These are phyloP conservation scores for Trichoderma sp. DNA, from an alignment of 2,329 filamentous ascomycete species.

Conservation along the genomic window DNA sequence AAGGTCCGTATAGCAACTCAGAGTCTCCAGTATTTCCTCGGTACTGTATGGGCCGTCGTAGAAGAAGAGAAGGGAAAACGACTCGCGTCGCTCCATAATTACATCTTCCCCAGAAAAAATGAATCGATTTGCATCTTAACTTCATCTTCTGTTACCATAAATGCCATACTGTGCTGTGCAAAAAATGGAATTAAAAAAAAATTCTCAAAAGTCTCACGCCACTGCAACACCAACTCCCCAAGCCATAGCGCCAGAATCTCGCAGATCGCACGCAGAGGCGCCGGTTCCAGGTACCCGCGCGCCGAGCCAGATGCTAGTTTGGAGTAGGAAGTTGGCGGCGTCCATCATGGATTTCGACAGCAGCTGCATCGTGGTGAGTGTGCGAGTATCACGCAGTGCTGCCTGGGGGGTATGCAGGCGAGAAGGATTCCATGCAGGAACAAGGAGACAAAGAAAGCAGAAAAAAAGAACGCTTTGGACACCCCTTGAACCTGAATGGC, in stretches of 20 bases:
- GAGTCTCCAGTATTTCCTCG: not conserved
- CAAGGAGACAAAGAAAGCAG: not conserved
- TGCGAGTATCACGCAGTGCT: not conserved
- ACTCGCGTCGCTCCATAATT: not conserved
- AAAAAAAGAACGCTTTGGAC: not conserved
- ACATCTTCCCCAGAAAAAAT: not conserved
- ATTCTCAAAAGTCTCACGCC: not conserved
- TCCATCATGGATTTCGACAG: not conserved
- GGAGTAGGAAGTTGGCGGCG: not conserved
- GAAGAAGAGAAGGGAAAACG: not conserved
- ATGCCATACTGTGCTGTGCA: not conserved
- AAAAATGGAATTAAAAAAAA: not conserved
- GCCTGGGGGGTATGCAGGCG: not conserved
- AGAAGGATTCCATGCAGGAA: not conserved
- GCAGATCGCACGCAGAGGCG: not conserved
- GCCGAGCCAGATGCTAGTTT: not conserved
- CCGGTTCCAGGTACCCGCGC: not conserved
- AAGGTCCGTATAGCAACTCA: not conserved
- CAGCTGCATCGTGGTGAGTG: not conserved
- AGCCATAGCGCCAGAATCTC: not conserved
- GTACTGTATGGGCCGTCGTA: not conserved
- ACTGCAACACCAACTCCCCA: slow-evolving; percentile 1
- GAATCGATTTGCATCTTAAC: not conserved
- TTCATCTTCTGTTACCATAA: not conserved
- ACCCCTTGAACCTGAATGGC: not conserved